These are phyloP conservation scores for Kwoniella sp. DNA, from an alignment of 768 basidiomycete genomes.

Conservation along the genomic window DNA sequence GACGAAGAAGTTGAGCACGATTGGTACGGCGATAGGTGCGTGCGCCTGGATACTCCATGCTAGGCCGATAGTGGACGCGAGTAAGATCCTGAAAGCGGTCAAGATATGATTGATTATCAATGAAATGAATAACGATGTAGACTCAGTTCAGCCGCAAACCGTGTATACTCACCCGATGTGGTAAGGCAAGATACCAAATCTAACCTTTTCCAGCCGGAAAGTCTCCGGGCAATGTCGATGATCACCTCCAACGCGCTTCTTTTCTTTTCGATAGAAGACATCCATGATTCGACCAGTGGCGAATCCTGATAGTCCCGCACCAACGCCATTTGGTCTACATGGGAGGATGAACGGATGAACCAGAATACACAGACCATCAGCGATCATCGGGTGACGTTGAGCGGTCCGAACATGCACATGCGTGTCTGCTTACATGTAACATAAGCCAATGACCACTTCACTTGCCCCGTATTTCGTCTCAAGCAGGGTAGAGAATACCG, in stretches of 20 bases:
- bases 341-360: too few relatives aligned
- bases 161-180: conserved; percentile 15
- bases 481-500: conserved; percentile 62
- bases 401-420: not conserved
- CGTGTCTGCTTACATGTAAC: conserved; percentile 61
- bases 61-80: conserved; percentile 24
- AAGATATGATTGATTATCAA: not conserved
- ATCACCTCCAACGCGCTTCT: conserved; percentile 44
- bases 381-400: not conserved
- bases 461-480: conserved; percentile 63
- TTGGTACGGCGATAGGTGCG: conserved; percentile 49
- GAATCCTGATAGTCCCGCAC: conserved; percentile 66
- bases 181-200: conserved; percentile 21
- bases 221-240: conserved; percentile 38
- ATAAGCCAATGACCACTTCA: conserved; percentile 72
- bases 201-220: conserved; percentile 37
- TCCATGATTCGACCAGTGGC: conserved; percentile 68
- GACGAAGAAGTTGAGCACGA: conserved; percentile 53
- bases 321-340: conserved; percentile 68
- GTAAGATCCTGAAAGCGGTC: conserved; percentile 6
- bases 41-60: conserved; percentile 50
- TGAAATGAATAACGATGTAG: too few relatives aligned
- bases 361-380: not conserved
- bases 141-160: too few relatives aligned
- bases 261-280: conserved; percentile 64